Base-by-base conservation (phyloP, 2,329 filamentous ascomycete species). In the Ophiostoma triangulosporum region DNA sequence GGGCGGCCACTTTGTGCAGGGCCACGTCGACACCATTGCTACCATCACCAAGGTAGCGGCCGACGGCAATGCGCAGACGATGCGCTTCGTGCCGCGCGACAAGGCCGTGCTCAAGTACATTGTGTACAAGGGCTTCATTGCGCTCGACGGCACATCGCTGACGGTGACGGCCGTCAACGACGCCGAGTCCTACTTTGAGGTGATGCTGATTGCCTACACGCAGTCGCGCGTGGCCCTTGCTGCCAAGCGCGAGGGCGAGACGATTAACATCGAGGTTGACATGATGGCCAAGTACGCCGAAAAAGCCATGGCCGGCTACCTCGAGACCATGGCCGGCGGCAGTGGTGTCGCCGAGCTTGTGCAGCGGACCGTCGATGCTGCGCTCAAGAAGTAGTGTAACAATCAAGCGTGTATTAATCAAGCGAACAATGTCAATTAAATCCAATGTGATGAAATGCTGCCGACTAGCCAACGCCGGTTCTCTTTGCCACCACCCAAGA, bases 1-100 rank as follows among this genome's bases (percentile, higher is more conserved):
- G 88, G 93, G 94, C 48, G 93, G 93, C 0, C 93, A 98, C 71
- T 95, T 97, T 63, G 91, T 97, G 31, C 94, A 98, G 70, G 93
- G 93, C 38, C 93, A 98, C 68, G 91, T 98, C 57, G 94, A 98
- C 69, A 91, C 88, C 11, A 81, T 84, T 36, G 93, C 91, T 0
- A 78, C 77, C 43, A 86, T 98, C 57, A 65, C 83, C 36, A 77
- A 78, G 43, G 78, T 86, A 33, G 82, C 77, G 17, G 81, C 83
- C 3, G 93, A 98, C 68, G 89, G 91, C 54, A 95, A 97, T 69
- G 88, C 93, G 6, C 68, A 95, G 57, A 94, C 88, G 1, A 86
- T 97, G 67, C 80, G 91, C 35, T 82, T 98, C 67, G 73, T 77
- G 66, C 90, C 91, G 45, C 57, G 56, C 5, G 74, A 75, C 57